Evolutionary conservation across 805 yeast species (phyloP).

Genomic region (Osmozyma mogii): DNA sequence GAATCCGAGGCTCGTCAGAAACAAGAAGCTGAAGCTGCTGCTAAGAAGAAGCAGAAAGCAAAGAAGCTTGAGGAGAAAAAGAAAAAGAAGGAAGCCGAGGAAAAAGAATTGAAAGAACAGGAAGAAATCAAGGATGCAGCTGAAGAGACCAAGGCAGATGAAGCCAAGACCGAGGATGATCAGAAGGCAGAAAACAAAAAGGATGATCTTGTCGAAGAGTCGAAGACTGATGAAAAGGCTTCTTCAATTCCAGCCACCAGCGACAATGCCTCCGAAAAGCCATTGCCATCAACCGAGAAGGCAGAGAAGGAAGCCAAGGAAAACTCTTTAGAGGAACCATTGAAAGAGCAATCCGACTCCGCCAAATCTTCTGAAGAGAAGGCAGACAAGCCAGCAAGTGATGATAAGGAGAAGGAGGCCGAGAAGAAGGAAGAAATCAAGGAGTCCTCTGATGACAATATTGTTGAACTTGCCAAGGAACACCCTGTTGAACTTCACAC

Average conservation of each 20-base stretch:
- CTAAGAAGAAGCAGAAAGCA: conserved; percentile 2
- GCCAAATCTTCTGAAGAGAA: too few species aligned
- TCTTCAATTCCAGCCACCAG: too few species aligned
- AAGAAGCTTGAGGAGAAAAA: background rate
- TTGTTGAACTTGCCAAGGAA: conserved; percentile 20
- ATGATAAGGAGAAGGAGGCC: conserved; percentile 9
- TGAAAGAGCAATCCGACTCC: too few species aligned
- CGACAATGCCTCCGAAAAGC: too few species aligned
- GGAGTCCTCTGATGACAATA: conserved; percentile 18
- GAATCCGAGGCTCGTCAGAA: conserved; percentile 19
- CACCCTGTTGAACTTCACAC: conserved; percentile 27
- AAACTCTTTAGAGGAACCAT: too few species aligned
- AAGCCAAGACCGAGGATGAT: too few species aligned
- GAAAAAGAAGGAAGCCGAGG: conserved; percentile 8
- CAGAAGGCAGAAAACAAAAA: too few species aligned
- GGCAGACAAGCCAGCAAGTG: conserved; percentile 5
- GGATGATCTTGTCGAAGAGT: too few species aligned
- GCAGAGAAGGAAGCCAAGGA: too few species aligned
- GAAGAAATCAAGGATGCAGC: background rate
- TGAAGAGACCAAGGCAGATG: too few species aligned
- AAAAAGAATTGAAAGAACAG: background rate
- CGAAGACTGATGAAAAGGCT: too few species aligned
- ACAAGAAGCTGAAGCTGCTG: conserved; percentile 4
- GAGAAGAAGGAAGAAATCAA: conserved; percentile 8
- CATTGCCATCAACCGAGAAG: too few species aligned